Percentiles rank a stretch among this genome's conserved stretches.
phyloP scores from a whole-genome alignment of 768 basidiomycete species.

The Kwoniella bestiolae region DNA sequence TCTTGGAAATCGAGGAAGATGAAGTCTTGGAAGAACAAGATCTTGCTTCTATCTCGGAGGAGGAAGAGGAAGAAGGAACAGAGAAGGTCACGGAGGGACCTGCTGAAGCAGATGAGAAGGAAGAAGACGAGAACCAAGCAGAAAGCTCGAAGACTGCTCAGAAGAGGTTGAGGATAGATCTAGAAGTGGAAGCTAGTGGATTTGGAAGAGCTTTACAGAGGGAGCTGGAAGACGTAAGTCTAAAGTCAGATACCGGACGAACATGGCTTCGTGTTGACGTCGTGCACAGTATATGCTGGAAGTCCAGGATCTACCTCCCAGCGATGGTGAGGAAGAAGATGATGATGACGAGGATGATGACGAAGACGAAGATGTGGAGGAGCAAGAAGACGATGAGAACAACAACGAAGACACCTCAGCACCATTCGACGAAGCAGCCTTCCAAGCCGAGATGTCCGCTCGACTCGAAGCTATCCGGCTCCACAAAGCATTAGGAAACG shows the following conservation, averaged over 20 bases:
- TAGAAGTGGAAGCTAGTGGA: conserved; percentile 91
- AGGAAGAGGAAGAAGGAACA: conserved; percentile 18
- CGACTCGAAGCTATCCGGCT: conserved; percentile 43
- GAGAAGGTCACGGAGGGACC: conserved; percentile 18
- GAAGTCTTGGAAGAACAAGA: conserved; percentile 9
- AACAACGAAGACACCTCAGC: conserved; percentile 3
- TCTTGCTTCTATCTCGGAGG: conserved; percentile 14
- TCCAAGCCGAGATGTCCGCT: conserved; percentile 36
- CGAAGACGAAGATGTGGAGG: conserved; percentile 19
- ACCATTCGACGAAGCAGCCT: conserved; percentile 41
- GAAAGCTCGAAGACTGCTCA: conserved; percentile 14
- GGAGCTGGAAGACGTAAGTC: conserved; percentile 76
- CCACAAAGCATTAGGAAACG: conserved; percentile 47
- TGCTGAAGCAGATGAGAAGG: conserved; percentile 11
- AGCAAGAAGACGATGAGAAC: conserved; percentile 5
- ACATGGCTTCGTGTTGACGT: no score
- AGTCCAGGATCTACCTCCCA: conserved; percentile 43
- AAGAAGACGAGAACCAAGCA: conserved; percentile 7
- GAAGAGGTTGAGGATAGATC: conserved; percentile 67
- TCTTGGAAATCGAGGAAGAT: conserved; percentile 60
- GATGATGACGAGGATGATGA: conserved; percentile 27
- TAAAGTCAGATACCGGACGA: not conserved
- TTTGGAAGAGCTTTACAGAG: conserved; percentile 83
- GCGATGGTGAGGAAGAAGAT: conserved; percentile 44
- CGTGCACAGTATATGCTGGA: conserved; percentile 34